These are phyloP conservation scores for Apophysomyces elegans DNA, from an alignment of 371 early-diverging fungal species.

Conservation along the genomic window DNA sequence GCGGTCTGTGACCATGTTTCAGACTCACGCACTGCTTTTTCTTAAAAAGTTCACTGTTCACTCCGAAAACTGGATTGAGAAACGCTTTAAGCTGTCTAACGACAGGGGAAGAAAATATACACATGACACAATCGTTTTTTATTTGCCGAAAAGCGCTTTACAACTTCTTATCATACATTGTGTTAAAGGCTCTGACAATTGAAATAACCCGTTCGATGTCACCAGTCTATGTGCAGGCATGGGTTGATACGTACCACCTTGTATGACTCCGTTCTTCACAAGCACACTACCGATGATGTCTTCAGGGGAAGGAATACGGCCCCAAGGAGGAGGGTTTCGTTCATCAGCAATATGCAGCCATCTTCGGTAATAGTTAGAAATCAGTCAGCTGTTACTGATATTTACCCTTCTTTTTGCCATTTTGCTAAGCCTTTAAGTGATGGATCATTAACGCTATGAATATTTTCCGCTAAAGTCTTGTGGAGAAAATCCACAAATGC, in stretches of 20 bases:
- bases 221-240: conserved; percentile 85
- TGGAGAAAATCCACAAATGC: conserved; percentile 47
- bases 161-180: conserved; percentile 33
- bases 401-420: conserved; percentile 61
- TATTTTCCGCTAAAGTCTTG: conserved; percentile 37
- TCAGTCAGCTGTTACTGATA: not conserved
- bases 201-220: conserved; percentile 72
- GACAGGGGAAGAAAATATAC: no score
- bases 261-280: conserved; percentile 55
- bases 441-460: conserved; percentile 44
- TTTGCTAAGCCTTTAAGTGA: conserved; percentile 53
- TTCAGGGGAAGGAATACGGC: conserved; percentile 77
- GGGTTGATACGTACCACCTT: conserved; percentile 63
- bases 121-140: not conserved
- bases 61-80: not conserved
- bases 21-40: not conserved
- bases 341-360: conserved; percentile 64
- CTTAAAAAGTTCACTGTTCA: not conserved
- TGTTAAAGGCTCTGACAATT: conserved; percentile 56
- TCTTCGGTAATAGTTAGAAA: conserved; percentile 21
- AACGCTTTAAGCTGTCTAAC: not conserved
- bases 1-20: no score
- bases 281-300: conserved; percentile 82
- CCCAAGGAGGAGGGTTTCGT: conserved; percentile 70
- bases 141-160: conserved; percentile 13